Evolutionary conservation across 805 yeast species (phyloP).

Genomic region (Starmerella bombicola): DNA sequence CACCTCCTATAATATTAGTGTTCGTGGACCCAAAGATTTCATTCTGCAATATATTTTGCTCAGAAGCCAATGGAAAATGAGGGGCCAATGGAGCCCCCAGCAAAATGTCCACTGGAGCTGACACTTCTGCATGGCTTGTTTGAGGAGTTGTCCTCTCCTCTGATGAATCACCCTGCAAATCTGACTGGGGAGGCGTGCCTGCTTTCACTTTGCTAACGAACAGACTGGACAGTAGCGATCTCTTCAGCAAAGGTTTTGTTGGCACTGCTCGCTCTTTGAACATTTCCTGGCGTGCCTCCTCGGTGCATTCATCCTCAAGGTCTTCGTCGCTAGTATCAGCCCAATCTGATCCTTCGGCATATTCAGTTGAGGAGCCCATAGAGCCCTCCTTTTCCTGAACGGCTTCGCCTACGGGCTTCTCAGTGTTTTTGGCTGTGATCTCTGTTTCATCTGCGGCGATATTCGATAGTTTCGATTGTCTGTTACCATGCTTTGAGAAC

Average conservation of each 20-base stretch:
- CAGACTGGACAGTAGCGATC: constrained; percentile 32
- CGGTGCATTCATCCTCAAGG: constrained; percentile 21
- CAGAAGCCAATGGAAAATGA: constrained; percentile 12
- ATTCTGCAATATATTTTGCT: background rate
- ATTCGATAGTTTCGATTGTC: background rate
- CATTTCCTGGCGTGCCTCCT: constrained; percentile 21
- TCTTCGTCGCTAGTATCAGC: constrained; percentile 17
- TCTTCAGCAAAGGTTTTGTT: constrained; percentile 25
- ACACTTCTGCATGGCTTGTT: background rate
- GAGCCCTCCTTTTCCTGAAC: constrained; percentile 8
- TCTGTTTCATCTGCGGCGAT: background rate
- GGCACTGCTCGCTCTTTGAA: constrained; percentile 25
- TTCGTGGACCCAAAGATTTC: background rate
- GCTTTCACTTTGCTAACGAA: constrained; percentile 24
- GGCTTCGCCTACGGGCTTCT: too few species aligned
- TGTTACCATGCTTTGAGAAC: background rate
- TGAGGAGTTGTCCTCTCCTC: background rate
- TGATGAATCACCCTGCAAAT: background rate
- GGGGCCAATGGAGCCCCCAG: constrained; percentile 16
- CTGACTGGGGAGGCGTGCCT: background rate
- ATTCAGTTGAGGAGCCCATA: constrained; percentile 17
- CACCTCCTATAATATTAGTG: background rate
- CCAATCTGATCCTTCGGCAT: constrained; percentile 22
- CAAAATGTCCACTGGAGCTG: constrained; percentile 17
- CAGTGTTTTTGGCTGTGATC: constrained; percentile 9